Percentiles rank a stretch among this genome's conserved stretches.
Conservation (phyloP, 352 stramenopile species). For the Globisporangium parvum region DNA sequence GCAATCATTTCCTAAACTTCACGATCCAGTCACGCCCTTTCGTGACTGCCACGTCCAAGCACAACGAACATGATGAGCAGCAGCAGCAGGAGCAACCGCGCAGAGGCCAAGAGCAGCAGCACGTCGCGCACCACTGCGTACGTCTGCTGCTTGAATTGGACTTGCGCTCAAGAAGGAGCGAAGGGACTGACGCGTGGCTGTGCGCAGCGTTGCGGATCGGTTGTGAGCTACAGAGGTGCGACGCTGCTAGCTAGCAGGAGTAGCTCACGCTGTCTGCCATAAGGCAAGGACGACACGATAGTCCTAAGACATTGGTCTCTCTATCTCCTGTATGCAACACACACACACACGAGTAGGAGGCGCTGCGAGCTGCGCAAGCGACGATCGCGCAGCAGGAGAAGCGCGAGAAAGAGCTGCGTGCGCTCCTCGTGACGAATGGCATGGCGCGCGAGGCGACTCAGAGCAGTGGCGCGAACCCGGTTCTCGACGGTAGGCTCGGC, state of each 20-base stretch:
- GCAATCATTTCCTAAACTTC: not conserved
- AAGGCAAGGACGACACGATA: too few relatives aligned
- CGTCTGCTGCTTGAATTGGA: not conserved
- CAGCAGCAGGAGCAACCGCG: conserved; percentile 13
- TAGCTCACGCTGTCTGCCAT: too few relatives aligned
- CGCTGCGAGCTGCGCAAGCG: conserved; percentile 36
- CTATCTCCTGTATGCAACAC: not conserved
- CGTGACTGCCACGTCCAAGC: not conserved
- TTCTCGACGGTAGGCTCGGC: conserved; percentile 53
- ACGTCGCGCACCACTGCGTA: conserved; percentile 25
- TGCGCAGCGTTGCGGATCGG: conserved; percentile 35
- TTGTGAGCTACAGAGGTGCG: conserved; percentile 47
- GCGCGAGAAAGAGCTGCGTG: conserved; percentile 49
- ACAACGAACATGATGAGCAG: conserved; percentile 2
- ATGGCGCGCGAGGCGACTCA: conserved; percentile 22
- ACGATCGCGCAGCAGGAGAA: conserved; percentile 61
- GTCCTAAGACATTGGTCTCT: too few relatives aligned
- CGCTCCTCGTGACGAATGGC: conserved; percentile 38
- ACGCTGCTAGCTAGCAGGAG: too few relatives aligned
- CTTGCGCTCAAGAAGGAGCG: not conserved
- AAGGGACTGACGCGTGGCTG: not conserved
- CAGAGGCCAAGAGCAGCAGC: conserved; percentile 23
- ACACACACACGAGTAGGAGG: conserved; percentile 23
- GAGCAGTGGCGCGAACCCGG: conserved; percentile 20
- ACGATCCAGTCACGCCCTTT: not conserved